Evolutionary conservation across 164 flowering plant species (phyloP).

Genomic region (grape (Vitis vinifera)): DNA sequence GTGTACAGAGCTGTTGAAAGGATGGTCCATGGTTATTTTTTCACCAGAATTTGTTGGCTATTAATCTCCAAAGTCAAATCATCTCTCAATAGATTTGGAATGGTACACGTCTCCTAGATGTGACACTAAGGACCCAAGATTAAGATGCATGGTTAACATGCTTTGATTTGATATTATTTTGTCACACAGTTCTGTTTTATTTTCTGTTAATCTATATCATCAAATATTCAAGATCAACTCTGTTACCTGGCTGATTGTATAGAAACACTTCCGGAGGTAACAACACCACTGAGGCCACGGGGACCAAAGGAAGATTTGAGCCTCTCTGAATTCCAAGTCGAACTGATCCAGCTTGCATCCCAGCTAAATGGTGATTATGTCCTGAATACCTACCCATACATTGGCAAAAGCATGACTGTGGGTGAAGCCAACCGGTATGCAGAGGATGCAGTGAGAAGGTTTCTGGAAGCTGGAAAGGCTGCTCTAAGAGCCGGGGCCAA

Average conservation of each 20-base stretch:
- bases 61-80: too few relatives aligned
- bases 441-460: constrained; percentile 87
- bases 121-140: too few relatives aligned
- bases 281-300: constrained; percentile 49
- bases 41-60: too few relatives aligned
- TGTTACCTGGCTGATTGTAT: constrained; percentile 12
- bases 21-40: too few relatives aligned
- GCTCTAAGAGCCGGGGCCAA: constrained; percentile 89
- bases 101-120: too few relatives aligned
- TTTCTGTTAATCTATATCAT: not conserved
- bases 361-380: constrained; percentile 89
- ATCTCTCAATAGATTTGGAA: too few relatives aligned
- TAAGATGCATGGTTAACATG: too few relatives aligned
- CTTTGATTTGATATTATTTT: not conserved
- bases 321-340: constrained; percentile 87
- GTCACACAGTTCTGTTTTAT: not conserved
- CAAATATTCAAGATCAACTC: not conserved
- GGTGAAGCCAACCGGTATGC: constrained; percentile 76
- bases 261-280: constrained; percentile 74
- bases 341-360: constrained; percentile 91
- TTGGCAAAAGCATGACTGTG: constrained; percentile 77
- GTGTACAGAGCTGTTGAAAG: too few relatives aligned
- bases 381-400: constrained; percentile 70
- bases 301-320: constrained; percentile 66
- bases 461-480: constrained; percentile 86